Conservation (phyloP, 371 early-diverging fungal genomes). For the Saksenaea oblongispora region DNA sequence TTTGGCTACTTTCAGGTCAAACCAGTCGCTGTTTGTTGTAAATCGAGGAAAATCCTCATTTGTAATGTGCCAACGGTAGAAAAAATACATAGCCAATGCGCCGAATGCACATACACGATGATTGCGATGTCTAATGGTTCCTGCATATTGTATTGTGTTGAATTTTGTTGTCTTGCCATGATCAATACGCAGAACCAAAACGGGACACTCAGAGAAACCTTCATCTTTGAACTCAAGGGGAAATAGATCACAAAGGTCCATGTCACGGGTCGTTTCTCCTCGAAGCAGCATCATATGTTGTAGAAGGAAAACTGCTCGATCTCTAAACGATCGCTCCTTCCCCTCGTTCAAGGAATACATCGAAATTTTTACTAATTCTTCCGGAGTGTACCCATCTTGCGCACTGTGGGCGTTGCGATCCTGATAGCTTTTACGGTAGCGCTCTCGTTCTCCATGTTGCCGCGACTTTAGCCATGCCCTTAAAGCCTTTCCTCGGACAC, state of each 20-base stretch:
- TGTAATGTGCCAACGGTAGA: neutral
- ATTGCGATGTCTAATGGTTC: neutral
- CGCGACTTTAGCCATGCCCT: neutral
- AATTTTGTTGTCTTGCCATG: neutral
- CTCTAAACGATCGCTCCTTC: neutral
- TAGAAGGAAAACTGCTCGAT: neutral
- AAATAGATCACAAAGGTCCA: neutral
- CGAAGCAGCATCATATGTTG: neutral
- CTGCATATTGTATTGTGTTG: neutral
- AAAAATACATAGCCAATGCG: neutral
- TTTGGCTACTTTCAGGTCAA: too few relatives aligned
- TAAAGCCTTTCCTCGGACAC: neutral
- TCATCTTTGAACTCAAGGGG: too few relatives aligned
- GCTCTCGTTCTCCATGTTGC: neutral
- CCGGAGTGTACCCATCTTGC: too few relatives aligned
- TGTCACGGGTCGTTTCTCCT: neutral
- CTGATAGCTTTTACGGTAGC: neutral
- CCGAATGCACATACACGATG: neutral
- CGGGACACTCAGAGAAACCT: neutral
- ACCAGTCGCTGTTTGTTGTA: too few relatives aligned
- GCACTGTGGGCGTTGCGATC: constrained; percentile 1
- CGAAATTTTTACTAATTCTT: too few relatives aligned
- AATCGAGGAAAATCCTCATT: neutral
- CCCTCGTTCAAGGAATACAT: neutral
- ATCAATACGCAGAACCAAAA: neutral